Conservation (phyloP, 371 early-diverging fungal species). For the Massospora cicadina region DNA sequence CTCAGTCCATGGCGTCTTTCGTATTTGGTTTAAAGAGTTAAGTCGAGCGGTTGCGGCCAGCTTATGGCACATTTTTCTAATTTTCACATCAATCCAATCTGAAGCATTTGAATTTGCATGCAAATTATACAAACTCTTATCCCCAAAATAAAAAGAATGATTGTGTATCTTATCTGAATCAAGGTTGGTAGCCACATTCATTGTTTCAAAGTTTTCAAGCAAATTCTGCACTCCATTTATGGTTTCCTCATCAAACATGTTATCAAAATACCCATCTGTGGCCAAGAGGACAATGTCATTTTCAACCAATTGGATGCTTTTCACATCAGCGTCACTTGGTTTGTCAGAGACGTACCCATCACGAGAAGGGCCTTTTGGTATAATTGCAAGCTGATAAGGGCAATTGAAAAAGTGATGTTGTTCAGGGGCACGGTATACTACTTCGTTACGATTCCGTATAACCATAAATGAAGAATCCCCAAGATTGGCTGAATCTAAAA, state of each 20-base stretch:
- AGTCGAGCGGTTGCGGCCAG: slow-evolving; percentile 23
- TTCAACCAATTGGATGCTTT: slow-evolving; percentile 32
- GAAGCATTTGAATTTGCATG: neutral
- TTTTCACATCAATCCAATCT: neutral
- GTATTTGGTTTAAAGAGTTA: slow-evolving; percentile 15
- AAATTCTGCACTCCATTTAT: slow-evolving; percentile 26
- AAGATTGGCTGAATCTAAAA: slow-evolving; percentile 35
- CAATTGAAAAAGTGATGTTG: slow-evolving; percentile 56
- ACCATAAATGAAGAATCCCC: slow-evolving; percentile 44
- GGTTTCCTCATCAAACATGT: slow-evolving; percentile 43
- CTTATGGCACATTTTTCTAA: neutral
- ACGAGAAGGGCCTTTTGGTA: slow-evolving; percentile 20
- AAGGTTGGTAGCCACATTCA: neutral
- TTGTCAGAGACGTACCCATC: slow-evolving; percentile 9
- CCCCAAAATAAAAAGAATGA: neutral
- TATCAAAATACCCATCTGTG: slow-evolving; percentile 53
- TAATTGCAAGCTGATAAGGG: slow-evolving; percentile 46
- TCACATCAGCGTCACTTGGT: slow-evolving; percentile 31
- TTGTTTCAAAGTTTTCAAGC: neutral
- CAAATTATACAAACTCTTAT: neutral
- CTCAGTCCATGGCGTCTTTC: slow-evolving; percentile 15
- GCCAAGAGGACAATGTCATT: slow-evolving; percentile 46
- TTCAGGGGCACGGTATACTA: slow-evolving; percentile 38
- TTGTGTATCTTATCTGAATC: neutral
- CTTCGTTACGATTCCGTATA: slow-evolving; percentile 30